Conservation (phyloP, 306 rosid genomes). For the Quercus cerris region DNA sequence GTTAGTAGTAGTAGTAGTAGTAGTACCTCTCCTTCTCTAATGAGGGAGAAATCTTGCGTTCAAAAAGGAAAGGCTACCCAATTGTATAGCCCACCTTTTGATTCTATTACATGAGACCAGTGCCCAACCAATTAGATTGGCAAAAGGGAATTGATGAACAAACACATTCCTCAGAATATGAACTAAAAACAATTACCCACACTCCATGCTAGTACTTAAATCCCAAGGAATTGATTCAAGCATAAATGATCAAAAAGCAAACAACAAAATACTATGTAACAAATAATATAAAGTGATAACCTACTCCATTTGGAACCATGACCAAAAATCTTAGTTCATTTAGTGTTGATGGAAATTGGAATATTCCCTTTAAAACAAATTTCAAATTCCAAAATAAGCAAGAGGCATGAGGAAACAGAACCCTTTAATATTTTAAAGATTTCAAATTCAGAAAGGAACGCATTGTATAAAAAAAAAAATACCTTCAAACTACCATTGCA, state of each 20-base stretch:
- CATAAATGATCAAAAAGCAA: neutral
- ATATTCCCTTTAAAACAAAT: neutral
- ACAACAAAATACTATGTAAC: neutral
- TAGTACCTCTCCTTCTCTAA: neutral
- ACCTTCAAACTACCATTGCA: slow-evolving; percentile 70
- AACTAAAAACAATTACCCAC: neutral
- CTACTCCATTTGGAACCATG: neutral
- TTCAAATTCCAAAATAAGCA: neutral
- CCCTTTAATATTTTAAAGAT: neutral
- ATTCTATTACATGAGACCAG: neutral
- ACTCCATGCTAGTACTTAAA: neutral
- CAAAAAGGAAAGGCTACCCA: neutral
- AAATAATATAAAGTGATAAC: neutral
- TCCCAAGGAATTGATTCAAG: neutral
- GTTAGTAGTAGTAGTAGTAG: neutral
- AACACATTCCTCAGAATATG: neutral
- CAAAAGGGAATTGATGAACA: neutral
- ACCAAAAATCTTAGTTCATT: neutral
- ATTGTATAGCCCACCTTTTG: neutral
- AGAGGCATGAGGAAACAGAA: neutral
- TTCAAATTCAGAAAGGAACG: neutral
- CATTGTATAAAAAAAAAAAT: neutral
- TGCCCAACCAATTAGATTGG: neutral
- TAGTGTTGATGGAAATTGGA: neutral
- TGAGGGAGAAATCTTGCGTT: neutral